Percentiles rank a stretch among this genome's conserved stretches.
Conservation (phyloP, 2,329 filamentous ascomycete species). For the Alternaria ethzedia region DNA sequence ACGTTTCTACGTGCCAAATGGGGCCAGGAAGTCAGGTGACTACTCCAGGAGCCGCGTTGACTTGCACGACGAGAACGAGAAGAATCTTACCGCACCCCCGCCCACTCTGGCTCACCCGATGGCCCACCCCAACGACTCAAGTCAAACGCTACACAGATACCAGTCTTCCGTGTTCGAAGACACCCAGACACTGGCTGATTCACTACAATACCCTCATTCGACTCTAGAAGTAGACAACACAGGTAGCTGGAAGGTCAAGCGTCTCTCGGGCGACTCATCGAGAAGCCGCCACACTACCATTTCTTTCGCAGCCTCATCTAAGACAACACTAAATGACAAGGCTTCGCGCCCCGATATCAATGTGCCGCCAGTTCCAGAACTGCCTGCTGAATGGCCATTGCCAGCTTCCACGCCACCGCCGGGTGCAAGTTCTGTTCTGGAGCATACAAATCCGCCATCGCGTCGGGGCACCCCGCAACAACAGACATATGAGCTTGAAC, state of each 20-base stretch:
- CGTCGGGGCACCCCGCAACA: slow-evolving; percentile 12
- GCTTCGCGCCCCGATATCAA: slow-evolving; percentile 19
- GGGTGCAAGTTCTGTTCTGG: slow-evolving; percentile 16
- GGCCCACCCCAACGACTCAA: slow-evolving; percentile 26
- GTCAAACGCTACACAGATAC: slow-evolving; percentile 38
- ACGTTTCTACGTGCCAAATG: slow-evolving; percentile 77
- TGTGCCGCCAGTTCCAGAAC: slow-evolving; percentile 34
- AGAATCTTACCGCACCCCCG: slow-evolving; percentile 22
- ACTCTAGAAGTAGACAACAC: slow-evolving; percentile 42
- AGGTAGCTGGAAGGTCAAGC: slow-evolving; percentile 43
- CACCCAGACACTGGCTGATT: slow-evolving; percentile 41
- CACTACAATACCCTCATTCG: slow-evolving; percentile 38
- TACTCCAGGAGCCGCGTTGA: slow-evolving; percentile 33
- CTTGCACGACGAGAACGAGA: slow-evolving; percentile 30
- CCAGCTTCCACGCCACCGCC: slow-evolving; percentile 24
- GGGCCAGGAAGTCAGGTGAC: slow-evolving; percentile 58
- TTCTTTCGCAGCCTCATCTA: slow-evolving; percentile 19
- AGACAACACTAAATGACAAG: slow-evolving; percentile 25
- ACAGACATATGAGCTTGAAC: slow-evolving; percentile 20
- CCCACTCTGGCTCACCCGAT: slow-evolving; percentile 12
- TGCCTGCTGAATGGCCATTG: slow-evolving; percentile 35
- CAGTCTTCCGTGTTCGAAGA: slow-evolving; percentile 41
- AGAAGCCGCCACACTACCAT: slow-evolving; percentile 16
- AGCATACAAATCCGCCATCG: slow-evolving; percentile 15
- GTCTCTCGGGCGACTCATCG: slow-evolving; percentile 25